Evolutionary conservation across 108 stramenopile species (phyloP), one percentile per base, ranked within the genome.

Genomic region (Fistulifera pelliculosa): DNA sequence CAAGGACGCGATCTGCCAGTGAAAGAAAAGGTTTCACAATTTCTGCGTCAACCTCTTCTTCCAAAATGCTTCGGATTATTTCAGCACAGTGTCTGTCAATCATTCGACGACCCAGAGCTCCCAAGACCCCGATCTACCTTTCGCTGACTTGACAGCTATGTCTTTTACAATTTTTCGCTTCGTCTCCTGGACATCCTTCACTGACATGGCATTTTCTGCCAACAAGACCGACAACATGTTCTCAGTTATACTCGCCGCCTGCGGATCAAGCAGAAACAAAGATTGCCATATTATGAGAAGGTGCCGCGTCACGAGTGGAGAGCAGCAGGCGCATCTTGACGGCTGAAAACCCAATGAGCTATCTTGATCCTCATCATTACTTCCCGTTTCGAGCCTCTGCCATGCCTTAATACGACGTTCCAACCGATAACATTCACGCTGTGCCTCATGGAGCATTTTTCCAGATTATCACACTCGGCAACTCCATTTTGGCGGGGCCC

Each of bases 401-500:
- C 91, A 93, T 16, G 85, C 83, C 52, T 71, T 62, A 14, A 88
- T 66, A 11, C 79, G 70, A n/a, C 77, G 54, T 41, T 64, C 60
- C 5, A 93, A 51, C 51, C 80, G 78, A 43, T 57, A 74, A 35
- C 79, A 68, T 49, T 93, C 91, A 35, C 72, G 47, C 42, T 84
- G 77, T 24, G 82, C 78, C 54, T 88, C 91, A 52, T 83, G 72
- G 68, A 80, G 57, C 28, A 86, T 71, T 35, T 56, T 56, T 82
- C 59, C 19, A 87, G 54, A 14, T 68, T 61, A 24, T 73, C 71
- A 50, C 74, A 77, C 50, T 79, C 79, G 47, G 79, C 82, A 12
- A 51, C 25, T 7, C 27, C 19, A n/a, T 24, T n/a, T 54, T 17
- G 44, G 19, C 4, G 44, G 19, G 11, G n/a, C n/a, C n/a, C n/a